Base-by-base conservation (phyloP, 345 rosid species). In the Salix dunnii region DNA sequence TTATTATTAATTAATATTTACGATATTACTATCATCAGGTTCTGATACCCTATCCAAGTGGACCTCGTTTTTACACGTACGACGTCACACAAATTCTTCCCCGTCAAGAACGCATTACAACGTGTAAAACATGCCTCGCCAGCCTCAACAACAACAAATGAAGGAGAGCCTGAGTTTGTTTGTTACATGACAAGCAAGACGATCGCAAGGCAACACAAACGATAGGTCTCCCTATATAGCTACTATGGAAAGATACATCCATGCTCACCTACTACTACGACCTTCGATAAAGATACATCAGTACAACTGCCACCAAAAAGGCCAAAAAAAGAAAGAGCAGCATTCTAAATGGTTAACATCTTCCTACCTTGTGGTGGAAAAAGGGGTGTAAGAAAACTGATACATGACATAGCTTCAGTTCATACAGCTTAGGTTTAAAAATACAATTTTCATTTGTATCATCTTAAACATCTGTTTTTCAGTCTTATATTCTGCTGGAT, bases 261-360 rank as follows among this genome's bases (percentile, higher is more conserved):
- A 12, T 21, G 64, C 31, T 27, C n/a, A 21, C 68, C 33, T 0
- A 5, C 68, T 6, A 31, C 68, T 64, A 33, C 48, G 65, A 66
- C 77, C 46, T 43, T 4, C 53, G 18, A 35, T 72, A 21, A 20
- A 25, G 42, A 43, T 48, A 51, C 64, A 51, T 43, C 80, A 38
- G 55, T 65, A 66, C 66, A 77, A 25, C 40, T 77, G 79, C 46
- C 33, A 51, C 43, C 65, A 67, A 33, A 27, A 43, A 42, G 13
- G 46, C 13, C 13, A 11, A 42, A 10, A 42, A 42, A 21, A 68
- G 53, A 68, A 35, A 55, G 68, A 43, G 42, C 73, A 76, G 58
- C 66, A 67, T 67, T 68, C 67, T 76, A 68, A 76, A 55, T 55
- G 53, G 73, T 68, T 68, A 68, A 68, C 58, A 49, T 72, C 43